Conservation (phyloP, 2,329 filamentous ascomycete genomes). For the Furcasterigmium furcatum region DNA sequence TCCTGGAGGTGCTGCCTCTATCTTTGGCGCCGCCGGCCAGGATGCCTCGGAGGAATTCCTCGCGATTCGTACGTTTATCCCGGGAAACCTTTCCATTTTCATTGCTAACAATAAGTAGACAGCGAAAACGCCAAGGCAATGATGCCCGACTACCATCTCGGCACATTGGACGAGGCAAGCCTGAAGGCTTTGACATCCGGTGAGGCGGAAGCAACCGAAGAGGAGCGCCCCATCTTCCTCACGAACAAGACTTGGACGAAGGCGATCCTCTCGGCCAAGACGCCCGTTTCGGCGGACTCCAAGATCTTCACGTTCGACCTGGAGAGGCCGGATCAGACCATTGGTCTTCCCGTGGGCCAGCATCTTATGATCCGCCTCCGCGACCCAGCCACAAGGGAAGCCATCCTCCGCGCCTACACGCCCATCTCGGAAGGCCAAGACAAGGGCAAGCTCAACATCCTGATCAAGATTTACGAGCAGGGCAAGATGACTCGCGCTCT, state of each 20-base stretch:
- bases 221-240: constrained; percentile 61
- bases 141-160: constrained; percentile 85
- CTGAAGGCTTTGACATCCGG: constrained; percentile 44
- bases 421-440: constrained; percentile 66
- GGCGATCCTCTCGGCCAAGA: constrained; percentile 65
- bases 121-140: constrained; percentile 89
- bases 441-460: constrained; percentile 65
- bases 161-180: constrained; percentile 64
- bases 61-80: constrained; percentile 76
- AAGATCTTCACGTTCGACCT: constrained; percentile 79
- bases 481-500: constrained; percentile 82
- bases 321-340: constrained; percentile 63
- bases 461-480: constrained; percentile 81
- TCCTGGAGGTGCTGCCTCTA: constrained; percentile 83
- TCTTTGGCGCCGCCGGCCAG: constrained; percentile 75
- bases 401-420: constrained; percentile 84
- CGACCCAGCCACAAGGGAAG: constrained; percentile 66
- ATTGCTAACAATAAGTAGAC: constrained; percentile 49
- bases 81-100: not conserved
- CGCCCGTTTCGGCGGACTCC: constrained; percentile 71
- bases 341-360: constrained; percentile 81
- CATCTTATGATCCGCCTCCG: constrained; percentile 81
- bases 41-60: constrained; percentile 88
- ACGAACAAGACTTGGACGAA: constrained; percentile 71
- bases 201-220: constrained; percentile 32